phyloP scores from a whole-genome alignment of 1,284 basidiomycete species.

The Moesziomyces globuligerus region DNA sequence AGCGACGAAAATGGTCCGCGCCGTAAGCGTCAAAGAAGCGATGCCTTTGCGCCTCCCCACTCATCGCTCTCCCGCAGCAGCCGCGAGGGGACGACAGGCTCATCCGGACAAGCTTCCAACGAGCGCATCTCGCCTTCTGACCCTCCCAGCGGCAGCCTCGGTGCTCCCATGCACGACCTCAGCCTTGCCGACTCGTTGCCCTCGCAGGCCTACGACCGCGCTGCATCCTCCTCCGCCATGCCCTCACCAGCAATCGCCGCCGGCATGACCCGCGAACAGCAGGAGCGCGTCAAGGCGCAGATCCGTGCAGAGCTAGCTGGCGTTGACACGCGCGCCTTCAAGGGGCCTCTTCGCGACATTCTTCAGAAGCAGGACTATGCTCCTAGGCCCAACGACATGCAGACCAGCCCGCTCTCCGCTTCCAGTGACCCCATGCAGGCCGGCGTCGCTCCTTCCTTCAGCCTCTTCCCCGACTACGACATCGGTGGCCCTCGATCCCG shows the following conservation, averaged over 20 bases:
- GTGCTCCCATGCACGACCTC: slow-evolving; percentile 46
- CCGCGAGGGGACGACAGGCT: slow-evolving; percentile 18
- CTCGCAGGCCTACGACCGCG: slow-evolving; percentile 14
- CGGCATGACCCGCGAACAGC: slow-evolving; percentile 34
- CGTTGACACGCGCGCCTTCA: slow-evolving; percentile 55
- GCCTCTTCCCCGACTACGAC: slow-evolving; percentile 42
- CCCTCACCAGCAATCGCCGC: slow-evolving; percentile 14
- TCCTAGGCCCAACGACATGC: slow-evolving; percentile 28
- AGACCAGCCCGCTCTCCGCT: slow-evolving; percentile 36
- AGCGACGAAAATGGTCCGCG: slow-evolving; percentile 27
- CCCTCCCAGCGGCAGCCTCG: slow-evolving; percentile 46
- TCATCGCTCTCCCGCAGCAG: slow-evolving; percentile 21
- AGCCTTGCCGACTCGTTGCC: slow-evolving; percentile 41
- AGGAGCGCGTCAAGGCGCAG: slow-evolving; percentile 45
- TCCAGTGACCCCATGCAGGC: slow-evolving; percentile 42
- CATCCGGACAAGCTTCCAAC: slow-evolving; percentile 16
- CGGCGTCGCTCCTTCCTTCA: slow-evolving; percentile 38
- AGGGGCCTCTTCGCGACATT: slow-evolving; percentile 54
- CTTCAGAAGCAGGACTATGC: slow-evolving; percentile 45
- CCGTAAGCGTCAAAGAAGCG: slow-evolving; percentile 46
- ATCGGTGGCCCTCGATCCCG: slow-evolving; percentile 17
- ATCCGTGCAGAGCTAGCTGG: slow-evolving; percentile 50
- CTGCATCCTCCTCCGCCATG: slow-evolving; percentile 10
- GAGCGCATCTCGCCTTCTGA: slow-evolving; percentile 22
- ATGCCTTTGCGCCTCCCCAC: slow-evolving; percentile 21